Percentiles rank a stretch among this genome's conserved stretches.
phyloP scores from a whole-genome alignment of 768 basidiomycete genomes.

The Lactarius sp. region DNA sequence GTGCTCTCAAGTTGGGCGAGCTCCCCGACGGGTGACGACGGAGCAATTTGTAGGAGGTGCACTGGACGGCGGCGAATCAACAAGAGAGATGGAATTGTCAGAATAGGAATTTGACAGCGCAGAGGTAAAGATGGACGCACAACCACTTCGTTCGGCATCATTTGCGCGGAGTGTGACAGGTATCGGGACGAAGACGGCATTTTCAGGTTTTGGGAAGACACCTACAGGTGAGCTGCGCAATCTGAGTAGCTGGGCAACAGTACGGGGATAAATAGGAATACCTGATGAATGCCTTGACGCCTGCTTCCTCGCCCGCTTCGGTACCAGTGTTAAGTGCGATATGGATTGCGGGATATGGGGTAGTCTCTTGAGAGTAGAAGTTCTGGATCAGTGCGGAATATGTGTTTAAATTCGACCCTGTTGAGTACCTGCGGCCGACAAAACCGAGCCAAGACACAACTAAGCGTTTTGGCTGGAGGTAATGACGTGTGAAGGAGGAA shows the following conservation, averaged over 20 bases:
- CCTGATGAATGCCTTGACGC: conserved; percentile 88
- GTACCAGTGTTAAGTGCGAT: conserved; percentile 85
- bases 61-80: conserved; percentile 41
- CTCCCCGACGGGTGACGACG: conserved; percentile 48
- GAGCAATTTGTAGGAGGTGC: conserved; percentile 56
- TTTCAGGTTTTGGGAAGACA: conserved; percentile 85
- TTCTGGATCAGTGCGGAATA: conserved; percentile 97
- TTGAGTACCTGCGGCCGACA: conserved; percentile 77
- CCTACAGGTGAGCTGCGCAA: conserved; percentile 75
- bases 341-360: conserved; percentile 85
- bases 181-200: conserved; percentile 90
- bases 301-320: conserved; percentile 54
- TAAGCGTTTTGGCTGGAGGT: conserved; percentile 62
- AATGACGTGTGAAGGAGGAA: conserved; percentile 12
- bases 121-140: conserved; percentile 44
- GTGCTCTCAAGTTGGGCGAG: conserved; percentile 75
- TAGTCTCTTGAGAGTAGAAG: conserved; percentile 91
- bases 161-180: conserved; percentile 82
- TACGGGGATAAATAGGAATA: conserved; percentile 28
- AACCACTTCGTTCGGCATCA: conserved; percentile 77
- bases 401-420: conserved; percentile 84
- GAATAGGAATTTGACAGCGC: conserved; percentile 6
- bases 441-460: conserved; percentile 73
- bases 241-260: not conserved
- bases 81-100: not conserved